A percentile compares a stretch with the other conserved stretches of the same genome.
Conservation (phyloP, 1,284 basidiomycete genomes). For the Cutaneotrichosporon cutaneum region DNA sequence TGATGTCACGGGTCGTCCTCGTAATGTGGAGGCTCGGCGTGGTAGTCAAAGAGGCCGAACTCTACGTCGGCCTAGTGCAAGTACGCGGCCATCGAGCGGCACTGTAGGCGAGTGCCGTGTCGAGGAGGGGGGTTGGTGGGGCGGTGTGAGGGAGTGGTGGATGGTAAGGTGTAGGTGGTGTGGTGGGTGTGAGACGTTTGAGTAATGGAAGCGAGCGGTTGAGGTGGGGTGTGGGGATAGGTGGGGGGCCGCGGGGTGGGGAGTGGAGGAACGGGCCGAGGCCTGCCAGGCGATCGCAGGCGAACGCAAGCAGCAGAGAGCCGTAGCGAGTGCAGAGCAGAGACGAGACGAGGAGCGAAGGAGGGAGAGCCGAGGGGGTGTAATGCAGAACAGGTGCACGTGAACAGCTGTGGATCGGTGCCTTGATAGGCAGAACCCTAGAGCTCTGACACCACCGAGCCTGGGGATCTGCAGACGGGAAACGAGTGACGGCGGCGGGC, state of each 20-base stretch:
- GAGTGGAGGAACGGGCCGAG: not conserved
- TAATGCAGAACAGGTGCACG: not conserved
- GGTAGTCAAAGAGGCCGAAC: not conserved
- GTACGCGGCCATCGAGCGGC: not conserved
- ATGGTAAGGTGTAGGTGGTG: not conserved
- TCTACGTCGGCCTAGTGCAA: not conserved
- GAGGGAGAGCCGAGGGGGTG: not conserved
- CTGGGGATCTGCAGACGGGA: not conserved
- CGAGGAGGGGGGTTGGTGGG: not conserved
- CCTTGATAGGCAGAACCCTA: not conserved
- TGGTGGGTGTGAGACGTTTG: not conserved
- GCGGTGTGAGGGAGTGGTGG: not conserved
- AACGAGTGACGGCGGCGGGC: not conserved
- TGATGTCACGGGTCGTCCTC: slow-evolving; percentile 1
- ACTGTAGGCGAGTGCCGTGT: not conserved
- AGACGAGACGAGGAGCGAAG: not conserved
- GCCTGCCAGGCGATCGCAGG: not conserved
- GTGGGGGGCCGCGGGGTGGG: not conserved
- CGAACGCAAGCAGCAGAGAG: too few relatives aligned
- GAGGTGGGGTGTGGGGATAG: not conserved
- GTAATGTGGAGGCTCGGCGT: not conserved
- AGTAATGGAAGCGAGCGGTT: too few relatives aligned
- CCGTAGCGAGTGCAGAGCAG: too few relatives aligned
- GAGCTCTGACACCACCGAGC: not conserved
- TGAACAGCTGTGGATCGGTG: not conserved